Evolutionary conservation across 805 yeast genomes (phyloP), one percentile per base, ranked within the genome.

Genomic region (Metschnikowia vanudenii): DNA sequence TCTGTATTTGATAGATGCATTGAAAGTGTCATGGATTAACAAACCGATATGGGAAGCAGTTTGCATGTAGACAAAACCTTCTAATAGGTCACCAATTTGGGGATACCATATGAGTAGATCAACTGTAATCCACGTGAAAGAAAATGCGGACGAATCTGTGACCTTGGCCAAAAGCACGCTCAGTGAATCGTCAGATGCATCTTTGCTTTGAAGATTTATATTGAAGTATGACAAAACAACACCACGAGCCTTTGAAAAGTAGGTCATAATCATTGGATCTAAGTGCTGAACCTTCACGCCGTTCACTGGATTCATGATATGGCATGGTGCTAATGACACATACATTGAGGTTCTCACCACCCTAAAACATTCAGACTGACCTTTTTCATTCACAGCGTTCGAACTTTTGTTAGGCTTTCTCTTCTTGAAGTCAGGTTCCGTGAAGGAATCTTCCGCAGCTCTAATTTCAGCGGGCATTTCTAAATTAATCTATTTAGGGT

Each of bases 41-140:
- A 94, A 73, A 50, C 97, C 98, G 58, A 94, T 85, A 63, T 94
- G 99, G 7, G 96, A 85, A 14, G 96, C 96, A 2, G 96, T 84
- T 71, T 92, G 97, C 80, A 92, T 83, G 70, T 88, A 89, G 45
- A 85, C 78, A 73, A 82, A 78, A 11, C 99, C 99, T 64, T 91
- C 95, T 16, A 94, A 68, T 1, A 76, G 69, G 61, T 94, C 97
- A 3, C 96, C 97, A n/a, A 81, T 73, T 57, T 80, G 80, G 4
- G 99, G 99, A 58, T 78, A 81, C 98, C 99, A 94, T 40, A 90
- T 79, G 46, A 89, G 74, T 39, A 94, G 74, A 44, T 89, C 94
- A 8, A 85, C 95, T 3, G 80, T 70, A 38, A 88, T 76, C 98
- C 99, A 94, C 43, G 86, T 62, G 65, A 86, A 94, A 24, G 92